phyloP scores from a whole-genome alignment of 805 yeast genomes.

The Hanseniaspora pseudoguilliermondii region DNA sequence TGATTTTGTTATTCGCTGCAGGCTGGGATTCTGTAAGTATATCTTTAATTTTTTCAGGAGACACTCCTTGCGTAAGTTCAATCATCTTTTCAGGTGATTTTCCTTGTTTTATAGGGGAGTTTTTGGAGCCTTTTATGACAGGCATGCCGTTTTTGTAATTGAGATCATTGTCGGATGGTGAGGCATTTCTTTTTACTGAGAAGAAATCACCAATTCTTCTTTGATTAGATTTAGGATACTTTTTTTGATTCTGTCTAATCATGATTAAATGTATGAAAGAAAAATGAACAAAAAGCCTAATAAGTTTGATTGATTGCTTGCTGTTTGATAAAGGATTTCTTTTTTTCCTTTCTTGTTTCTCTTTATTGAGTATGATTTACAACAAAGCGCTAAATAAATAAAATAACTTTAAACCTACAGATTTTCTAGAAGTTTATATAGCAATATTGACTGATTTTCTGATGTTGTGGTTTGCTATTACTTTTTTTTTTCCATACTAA shows the following conservation, averaged over 20 bases:
- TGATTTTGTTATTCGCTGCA: not conserved
- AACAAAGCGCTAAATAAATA: too few relatives aligned
- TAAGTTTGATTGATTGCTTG: not conserved
- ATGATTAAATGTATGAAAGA: not conserved
- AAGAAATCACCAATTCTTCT: conserved; percentile 5
- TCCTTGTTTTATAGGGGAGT: conserved; percentile 6
- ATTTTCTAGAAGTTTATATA: too few relatives aligned
- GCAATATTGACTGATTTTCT: too few relatives aligned
- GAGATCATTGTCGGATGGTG: not conserved
- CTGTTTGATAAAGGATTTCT: not conserved
- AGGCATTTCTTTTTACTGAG: not conserved
- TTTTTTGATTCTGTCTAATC: conserved; percentile 6
- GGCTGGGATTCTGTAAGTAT: not conserved
- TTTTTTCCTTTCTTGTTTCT: too few relatives aligned
- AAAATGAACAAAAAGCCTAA: not conserved
- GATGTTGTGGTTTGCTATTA: too few relatives aligned
- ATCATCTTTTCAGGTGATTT: conserved; percentile 12
- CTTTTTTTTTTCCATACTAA: too few relatives aligned
- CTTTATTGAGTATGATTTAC: too few relatives aligned
- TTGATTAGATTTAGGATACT: not conserved
- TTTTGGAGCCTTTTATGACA: not conserved
- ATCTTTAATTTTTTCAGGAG: not conserved
- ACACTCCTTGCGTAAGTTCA: conserved; percentile 1
- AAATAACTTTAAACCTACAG: too few relatives aligned
- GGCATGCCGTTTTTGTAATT: conserved; percentile 10